Evolutionary conservation across 106 monocot genomes (phyloP), one percentile per base, ranked within the genome.

Genomic region (Dioscorea zingiberensis): DNA sequence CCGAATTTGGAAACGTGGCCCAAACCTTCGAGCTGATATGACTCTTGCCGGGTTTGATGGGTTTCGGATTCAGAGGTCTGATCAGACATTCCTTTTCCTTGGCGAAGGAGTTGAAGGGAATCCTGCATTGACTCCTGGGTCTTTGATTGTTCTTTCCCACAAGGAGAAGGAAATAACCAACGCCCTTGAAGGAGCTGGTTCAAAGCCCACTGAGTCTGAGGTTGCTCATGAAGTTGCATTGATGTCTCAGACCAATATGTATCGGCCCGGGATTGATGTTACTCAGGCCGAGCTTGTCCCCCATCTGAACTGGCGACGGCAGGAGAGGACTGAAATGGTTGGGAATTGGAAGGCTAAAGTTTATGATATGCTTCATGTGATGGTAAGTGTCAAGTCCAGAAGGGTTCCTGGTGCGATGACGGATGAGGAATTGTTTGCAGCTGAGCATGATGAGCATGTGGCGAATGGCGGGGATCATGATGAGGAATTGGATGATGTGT

Each of bases 201-300:
- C 79, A 5, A 78, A 66, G 59, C 97, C 97, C 0, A 86, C 92
- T 2, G 97, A 92, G 49, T 72, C 89, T 1, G 97, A 98, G 86
- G 97, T 92, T 7, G 85, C 84, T 19, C 88, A 84, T 63, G 92
- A 98, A 68, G 97, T 98, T n/a, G 74, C 97, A 0, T 66, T 98
- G 69, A 98, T 98, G 97, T 85, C 97, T 1, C 87, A 86, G 73
- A 97, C 92, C 0, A 92, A 98, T 55, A 92, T 98, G 92, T 89
- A 98, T 49, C 77, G 97, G 2, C 97, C 95, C 0, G 92, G 92
- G 18, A 98, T 98, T 61, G 97, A 98, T 47, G 97, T 97, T 1
- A 92, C 91, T 1, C 84, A 98, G 74, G 92, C 97, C 0, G 97
- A 98, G 69, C 75, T 92, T 23, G 79, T 89, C 5, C 72, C 97